A percentile compares a stretch with the other conserved stretches of the same genome.
phyloP scores from a whole-genome alignment of 2,329 filamentous ascomycete species.

The Cryphonectria nitschkei region DNA sequence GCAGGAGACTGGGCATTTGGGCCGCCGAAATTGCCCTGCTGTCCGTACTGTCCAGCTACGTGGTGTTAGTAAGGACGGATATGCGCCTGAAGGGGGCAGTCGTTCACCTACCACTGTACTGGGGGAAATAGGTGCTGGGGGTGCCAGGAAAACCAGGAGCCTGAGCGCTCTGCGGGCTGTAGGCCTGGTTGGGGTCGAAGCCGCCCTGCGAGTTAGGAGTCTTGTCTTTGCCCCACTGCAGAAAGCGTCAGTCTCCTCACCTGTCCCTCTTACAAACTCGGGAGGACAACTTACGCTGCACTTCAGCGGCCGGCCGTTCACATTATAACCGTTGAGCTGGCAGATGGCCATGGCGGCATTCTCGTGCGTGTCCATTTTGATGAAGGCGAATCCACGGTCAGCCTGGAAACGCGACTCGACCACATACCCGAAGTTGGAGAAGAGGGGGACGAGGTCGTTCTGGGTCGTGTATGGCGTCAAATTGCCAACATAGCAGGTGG shows the following conservation, averaged over 20 bases:
- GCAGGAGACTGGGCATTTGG: constrained; percentile 65
- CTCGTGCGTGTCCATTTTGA: constrained; percentile 99
- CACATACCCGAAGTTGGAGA: constrained; percentile 98
- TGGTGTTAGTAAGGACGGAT: constrained; percentile 56
- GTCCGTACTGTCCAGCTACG: constrained; percentile 58
- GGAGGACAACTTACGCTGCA: constrained; percentile 79
- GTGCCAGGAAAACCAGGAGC: constrained; percentile 76
- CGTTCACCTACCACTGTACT: constrained; percentile 75
- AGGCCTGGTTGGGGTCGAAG: constrained; percentile 79
- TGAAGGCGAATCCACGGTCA: constrained; percentile 95
- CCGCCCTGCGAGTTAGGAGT: constrained; percentile 72
- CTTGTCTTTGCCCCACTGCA: constrained; percentile 98
- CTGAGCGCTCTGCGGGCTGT: constrained; percentile 75
- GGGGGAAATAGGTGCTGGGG: constrained; percentile 84
- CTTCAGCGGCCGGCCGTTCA: constrained; percentile 95
- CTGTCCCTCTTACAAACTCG: not conserved
- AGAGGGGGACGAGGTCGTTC: constrained; percentile 94
- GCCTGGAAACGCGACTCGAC: constrained; percentile 98
- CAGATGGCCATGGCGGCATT: constrained; percentile 98
- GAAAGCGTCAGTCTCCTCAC: constrained; percentile 37
- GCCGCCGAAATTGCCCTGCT: constrained; percentile 66
- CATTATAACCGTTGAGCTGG: constrained; percentile 96
- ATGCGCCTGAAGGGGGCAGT: not conserved
- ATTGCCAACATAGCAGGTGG: constrained; percentile 97
- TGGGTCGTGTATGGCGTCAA: constrained; percentile 97